phyloP scores from a whole-genome alignment of 176 grass and related monocot species.

The Alloteropsis semialata region DNA sequence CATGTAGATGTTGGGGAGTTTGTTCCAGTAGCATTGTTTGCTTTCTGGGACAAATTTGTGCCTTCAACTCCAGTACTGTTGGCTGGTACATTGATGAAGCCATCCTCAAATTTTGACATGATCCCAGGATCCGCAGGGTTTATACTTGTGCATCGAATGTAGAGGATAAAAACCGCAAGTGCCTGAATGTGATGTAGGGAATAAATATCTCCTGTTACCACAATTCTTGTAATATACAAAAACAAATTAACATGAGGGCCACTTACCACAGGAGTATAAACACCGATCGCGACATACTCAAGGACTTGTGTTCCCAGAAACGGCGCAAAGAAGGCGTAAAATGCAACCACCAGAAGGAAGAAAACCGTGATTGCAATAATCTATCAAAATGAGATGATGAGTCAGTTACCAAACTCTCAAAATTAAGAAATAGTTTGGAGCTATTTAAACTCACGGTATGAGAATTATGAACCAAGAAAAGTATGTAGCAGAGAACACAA shows the following conservation, averaged over 20 bases:
- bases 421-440: conserved; percentile 12
- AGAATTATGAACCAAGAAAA: background rate
- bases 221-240: background rate
- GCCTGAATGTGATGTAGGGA: conserved; percentile 54
- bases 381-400: conserved; percentile 39
- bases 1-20: conserved; percentile 64
- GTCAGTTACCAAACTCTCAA: background rate
- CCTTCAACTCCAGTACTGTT: conserved; percentile 44
- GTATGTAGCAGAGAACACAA: background rate
- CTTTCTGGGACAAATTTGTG: conserved; percentile 43
- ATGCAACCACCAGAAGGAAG: conserved; percentile 94
- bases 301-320: conserved; percentile 73
- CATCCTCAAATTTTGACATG: conserved; percentile 91
- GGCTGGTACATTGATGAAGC: conserved; percentile 52
- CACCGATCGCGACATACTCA: conserved; percentile 62
- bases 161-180: conserved; percentile 91
- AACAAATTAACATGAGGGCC: background rate
- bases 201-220: conserved; percentile 22
- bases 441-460: background rate
- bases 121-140: conserved; percentile 99
- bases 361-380: conserved; percentile 92
- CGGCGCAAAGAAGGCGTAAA: conserved; percentile 98
- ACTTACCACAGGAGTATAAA: conserved; percentile 97
- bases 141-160: conserved; percentile 94
- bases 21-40: conserved; percentile 48